Conservation (phyloP, 441 rosid species). For the Corymbia citriodora region DNA sequence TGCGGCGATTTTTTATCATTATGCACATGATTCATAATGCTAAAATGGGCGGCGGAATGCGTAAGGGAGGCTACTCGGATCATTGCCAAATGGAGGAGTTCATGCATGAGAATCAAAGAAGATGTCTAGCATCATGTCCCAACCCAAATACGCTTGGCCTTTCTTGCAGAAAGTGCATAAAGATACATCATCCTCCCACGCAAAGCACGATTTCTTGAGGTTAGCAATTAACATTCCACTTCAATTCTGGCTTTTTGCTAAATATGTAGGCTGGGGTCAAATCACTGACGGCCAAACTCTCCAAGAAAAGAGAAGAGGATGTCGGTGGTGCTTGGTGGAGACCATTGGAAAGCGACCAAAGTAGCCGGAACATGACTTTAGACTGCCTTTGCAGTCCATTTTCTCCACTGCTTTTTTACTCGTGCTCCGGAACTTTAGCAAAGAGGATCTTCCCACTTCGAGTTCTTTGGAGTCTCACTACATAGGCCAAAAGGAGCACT, state of each 20-base stretch:
- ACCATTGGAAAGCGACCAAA: neutral
- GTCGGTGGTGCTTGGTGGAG: neutral
- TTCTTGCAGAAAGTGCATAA: neutral
- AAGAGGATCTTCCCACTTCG: neutral
- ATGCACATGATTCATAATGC: too few species aligned
- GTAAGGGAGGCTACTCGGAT: too few species aligned
- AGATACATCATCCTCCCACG: neutral
- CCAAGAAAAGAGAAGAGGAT: neutral
- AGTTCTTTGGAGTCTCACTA: neutral
- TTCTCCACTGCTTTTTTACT: neutral
- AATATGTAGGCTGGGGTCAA: neutral
- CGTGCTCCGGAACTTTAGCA: neutral
- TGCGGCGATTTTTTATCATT: too few species aligned
- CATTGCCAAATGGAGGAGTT: neutral
- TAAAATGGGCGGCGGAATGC: too few species aligned
- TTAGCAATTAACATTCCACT: neutral
- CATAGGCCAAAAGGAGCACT: neutral
- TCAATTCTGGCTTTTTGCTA: neutral
- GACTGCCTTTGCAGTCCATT: neutral
- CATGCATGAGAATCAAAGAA: neutral
- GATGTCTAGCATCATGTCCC: neutral
- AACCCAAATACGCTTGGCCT: neutral
- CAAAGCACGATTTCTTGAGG: neutral
- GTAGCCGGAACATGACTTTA: neutral
- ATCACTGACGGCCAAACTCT: neutral